Evolutionary conservation across 2,329 filamentous ascomycete genomes (phyloP).

Genomic region (Rachicladosporium sp.): DNA sequence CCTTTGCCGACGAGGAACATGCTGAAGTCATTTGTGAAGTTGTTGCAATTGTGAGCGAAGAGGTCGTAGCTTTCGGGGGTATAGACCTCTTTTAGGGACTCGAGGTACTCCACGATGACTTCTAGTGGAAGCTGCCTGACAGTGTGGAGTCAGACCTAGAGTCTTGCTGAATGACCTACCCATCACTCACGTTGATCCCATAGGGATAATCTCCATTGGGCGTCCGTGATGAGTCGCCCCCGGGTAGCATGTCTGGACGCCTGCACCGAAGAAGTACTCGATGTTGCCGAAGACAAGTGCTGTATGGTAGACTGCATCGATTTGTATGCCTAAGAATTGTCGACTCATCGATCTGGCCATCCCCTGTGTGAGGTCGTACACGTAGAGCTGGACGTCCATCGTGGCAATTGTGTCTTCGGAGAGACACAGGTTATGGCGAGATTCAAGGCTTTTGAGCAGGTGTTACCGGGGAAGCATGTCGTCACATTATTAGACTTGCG

Average conservation of each 20-base stretch:
- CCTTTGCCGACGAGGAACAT: slow-evolving; percentile 81
- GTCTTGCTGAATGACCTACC: too few relatives aligned
- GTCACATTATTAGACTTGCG: too few relatives aligned
- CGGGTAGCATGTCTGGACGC: slow-evolving; percentile 68
- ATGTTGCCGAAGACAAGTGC: slow-evolving; percentile 72
- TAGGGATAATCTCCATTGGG: slow-evolving; percentile 61
- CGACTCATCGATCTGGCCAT: slow-evolving; percentile 38
- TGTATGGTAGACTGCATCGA: slow-evolving; percentile 93
- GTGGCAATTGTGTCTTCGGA: neutral
- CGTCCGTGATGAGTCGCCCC: slow-evolving; percentile 77
- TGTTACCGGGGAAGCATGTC: too few relatives aligned
- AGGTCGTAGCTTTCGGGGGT: slow-evolving; percentile 72
- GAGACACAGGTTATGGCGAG: too few relatives aligned
- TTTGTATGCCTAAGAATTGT: slow-evolving; percentile 52
- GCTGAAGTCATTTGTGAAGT: slow-evolving; percentile 85
- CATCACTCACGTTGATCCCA: slow-evolving; percentile 52
- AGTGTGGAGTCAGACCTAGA: too few relatives aligned
- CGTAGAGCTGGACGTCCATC: slow-evolving; percentile 40
- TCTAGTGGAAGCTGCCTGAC: slow-evolving; percentile 55
- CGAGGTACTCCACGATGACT: slow-evolving; percentile 74
- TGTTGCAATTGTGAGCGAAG: slow-evolving; percentile 90
- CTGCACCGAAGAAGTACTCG: slow-evolving; percentile 85
- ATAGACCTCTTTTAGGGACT: slow-evolving; percentile 71
- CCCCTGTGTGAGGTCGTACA: slow-evolving; percentile 38
- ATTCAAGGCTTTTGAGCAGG: too few relatives aligned